phyloP scores from a whole-genome alignment of 371 early-diverging fungal species.

The Fennellomyces sp. region DNA sequence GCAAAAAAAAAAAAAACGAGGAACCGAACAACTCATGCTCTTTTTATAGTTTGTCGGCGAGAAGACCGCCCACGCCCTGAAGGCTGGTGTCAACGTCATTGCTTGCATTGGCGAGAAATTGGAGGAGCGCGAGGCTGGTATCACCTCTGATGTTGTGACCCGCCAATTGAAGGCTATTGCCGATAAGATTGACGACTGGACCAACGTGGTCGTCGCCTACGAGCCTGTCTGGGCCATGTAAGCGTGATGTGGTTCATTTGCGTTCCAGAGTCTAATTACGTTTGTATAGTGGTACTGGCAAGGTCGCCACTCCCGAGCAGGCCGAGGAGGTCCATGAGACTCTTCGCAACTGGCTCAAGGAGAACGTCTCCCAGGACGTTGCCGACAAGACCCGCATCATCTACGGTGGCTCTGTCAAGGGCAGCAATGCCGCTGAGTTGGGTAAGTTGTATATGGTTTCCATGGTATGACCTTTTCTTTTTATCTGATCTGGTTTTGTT shows the following conservation, averaged over 20 bases:
- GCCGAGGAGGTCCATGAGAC: conserved; percentile 96
- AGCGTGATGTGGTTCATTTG: conserved; percentile 5
- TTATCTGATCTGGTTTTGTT: no score
- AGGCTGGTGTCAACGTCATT: conserved; percentile 90
- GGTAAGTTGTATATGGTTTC: conserved; percentile 72
- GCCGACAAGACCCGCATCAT: conserved; percentile 91
- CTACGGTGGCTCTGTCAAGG: conserved; percentile 94
- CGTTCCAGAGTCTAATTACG: background rate
- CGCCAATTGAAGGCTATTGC: conserved; percentile 89
- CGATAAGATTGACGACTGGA: conserved; percentile 78
- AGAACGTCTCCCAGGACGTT: conserved; percentile 81
- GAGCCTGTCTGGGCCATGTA: conserved; percentile 99
- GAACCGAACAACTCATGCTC: background rate
- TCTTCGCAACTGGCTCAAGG: conserved; percentile 88
- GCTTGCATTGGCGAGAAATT: conserved; percentile 98
- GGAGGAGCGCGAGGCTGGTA: conserved; percentile 89
- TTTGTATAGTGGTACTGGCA: conserved; percentile 87
- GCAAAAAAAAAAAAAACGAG: background rate
- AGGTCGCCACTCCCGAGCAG: conserved; percentile 95
- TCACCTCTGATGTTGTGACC: conserved; percentile 88
- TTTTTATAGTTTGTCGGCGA: conserved; percentile 66
- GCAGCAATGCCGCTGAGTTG: conserved; percentile 78
- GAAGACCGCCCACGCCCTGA: conserved; percentile 90
- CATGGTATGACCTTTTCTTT: no score
- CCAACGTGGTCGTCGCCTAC: conserved; percentile 97